These are phyloP conservation scores for Phytopythium cucurbitacearum DNA, from an alignment of 352 stramenopile species.

Conservation along the genomic window DNA sequence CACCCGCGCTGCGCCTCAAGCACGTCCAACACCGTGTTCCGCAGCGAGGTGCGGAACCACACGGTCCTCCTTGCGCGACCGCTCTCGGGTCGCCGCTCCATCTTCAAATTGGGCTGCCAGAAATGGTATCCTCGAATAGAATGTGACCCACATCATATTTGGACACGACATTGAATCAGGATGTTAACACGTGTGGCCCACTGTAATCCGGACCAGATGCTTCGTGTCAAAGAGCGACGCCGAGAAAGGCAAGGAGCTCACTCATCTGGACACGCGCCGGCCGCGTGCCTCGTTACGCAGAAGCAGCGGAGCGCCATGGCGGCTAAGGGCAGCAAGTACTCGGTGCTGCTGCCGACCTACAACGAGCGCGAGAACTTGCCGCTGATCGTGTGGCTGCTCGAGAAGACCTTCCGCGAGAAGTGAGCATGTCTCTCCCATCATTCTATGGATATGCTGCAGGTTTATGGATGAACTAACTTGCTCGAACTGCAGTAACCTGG, in stretches of 20 bases:
- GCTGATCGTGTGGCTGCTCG: slow-evolving; percentile 96
- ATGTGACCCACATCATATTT: neutral
- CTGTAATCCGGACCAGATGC: neutral
- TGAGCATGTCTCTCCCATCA: slow-evolving; percentile 26
- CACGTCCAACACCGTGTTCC: slow-evolving; percentile 81
- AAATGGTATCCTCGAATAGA: too few relatives aligned
- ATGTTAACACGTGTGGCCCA: too few relatives aligned
- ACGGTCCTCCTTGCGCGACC: slow-evolving; percentile 9
- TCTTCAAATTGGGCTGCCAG: neutral
- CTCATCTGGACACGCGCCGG: too few relatives aligned
- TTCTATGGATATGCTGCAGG: neutral
- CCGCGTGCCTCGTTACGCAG: too few relatives aligned
- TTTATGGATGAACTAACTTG: neutral
- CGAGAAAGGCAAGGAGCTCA: neutral
- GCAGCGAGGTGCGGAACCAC: slow-evolving; percentile 60
- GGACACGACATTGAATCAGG: neutral
- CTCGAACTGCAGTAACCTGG: slow-evolving; percentile 45
- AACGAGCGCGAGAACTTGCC: slow-evolving; percentile 98
- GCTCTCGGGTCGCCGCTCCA: slow-evolving; percentile 1
- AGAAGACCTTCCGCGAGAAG: slow-evolving; percentile 92
- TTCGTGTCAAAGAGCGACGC: slow-evolving; percentile 4
- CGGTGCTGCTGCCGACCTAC: slow-evolving; percentile 97
- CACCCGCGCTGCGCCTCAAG: slow-evolving; percentile 48
- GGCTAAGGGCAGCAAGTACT: slow-evolving; percentile 73
- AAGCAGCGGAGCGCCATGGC: slow-evolving; percentile 5